These are phyloP conservation scores for Asterophora parasitica DNA, from an alignment of 768 basidiomycete species.

Conservation along the genomic window DNA sequence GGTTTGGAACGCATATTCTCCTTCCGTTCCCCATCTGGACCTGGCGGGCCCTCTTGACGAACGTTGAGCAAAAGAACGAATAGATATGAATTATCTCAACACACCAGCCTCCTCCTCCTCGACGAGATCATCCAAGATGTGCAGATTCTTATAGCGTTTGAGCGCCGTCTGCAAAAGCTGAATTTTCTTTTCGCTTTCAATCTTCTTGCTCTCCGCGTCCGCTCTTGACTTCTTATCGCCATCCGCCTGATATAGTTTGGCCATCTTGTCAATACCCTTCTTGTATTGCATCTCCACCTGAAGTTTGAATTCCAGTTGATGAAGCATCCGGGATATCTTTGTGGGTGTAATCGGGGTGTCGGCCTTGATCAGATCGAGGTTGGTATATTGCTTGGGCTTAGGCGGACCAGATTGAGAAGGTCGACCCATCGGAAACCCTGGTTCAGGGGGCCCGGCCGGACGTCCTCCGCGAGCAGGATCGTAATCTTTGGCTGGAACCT, in stretches of 20 bases:
- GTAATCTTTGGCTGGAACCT: slow-evolving; percentile 52
- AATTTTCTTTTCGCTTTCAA: slow-evolving; percentile 96
- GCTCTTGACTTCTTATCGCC: slow-evolving; percentile 94
- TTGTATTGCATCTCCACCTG: slow-evolving; percentile 98
- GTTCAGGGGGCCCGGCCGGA: slow-evolving; percentile 35
- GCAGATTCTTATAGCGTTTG: slow-evolving; percentile 93
- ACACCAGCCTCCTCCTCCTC: slow-evolving; percentile 79
- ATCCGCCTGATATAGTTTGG: slow-evolving; percentile 90
- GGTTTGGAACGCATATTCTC: slow-evolving; percentile 92
- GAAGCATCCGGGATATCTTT: slow-evolving; percentile 96
- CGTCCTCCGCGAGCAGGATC: slow-evolving; percentile 35
- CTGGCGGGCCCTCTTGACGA: slow-evolving; percentile 36
- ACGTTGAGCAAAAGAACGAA: neutral
- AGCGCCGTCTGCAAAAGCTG: slow-evolving; percentile 87
- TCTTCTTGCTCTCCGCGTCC: slow-evolving; percentile 89
- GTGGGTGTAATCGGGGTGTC: slow-evolving; percentile 95
- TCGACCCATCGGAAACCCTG: slow-evolving; percentile 29
- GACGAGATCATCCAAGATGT: slow-evolving; percentile 85
- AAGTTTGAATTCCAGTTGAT: slow-evolving; percentile 98
- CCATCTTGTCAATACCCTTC: slow-evolving; percentile 98
- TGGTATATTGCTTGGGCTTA: slow-evolving; percentile 67
- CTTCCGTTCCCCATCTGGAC: slow-evolving; percentile 80
- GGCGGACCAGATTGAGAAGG: slow-evolving; percentile 34
- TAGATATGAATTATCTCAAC: slow-evolving; percentile 13
- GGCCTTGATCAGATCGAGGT: slow-evolving; percentile 93